Evolutionary conservation across 305 asterid species (phyloP), one percentile per base, ranked within the genome.

Genomic region (Fraxinus floribunda): DNA sequence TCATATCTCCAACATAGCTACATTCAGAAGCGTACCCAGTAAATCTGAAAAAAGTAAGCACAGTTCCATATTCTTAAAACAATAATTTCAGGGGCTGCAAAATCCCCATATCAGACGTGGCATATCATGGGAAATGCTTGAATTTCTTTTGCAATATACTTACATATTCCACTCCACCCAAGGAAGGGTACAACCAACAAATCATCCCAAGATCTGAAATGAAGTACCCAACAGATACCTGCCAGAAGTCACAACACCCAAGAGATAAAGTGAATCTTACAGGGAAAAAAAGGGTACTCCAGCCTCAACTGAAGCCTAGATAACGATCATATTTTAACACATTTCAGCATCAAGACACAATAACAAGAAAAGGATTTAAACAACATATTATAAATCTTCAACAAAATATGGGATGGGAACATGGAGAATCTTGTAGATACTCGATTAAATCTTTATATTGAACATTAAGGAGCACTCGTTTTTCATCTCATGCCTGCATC

Each of bases 81-180:
- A 78, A 57, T 30, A 16, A 44, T 24, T 24, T 77, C 44, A 29
- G 76, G 39, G 76, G 52, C 16, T 30, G 22, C 18, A 76, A 16
- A 34, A 78, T 3, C 29, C 55, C 72, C 18, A 20, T 20, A 44
- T 71, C 49, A 75, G 41, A 57, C 13, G 29, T 64, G 78, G 62
- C 68, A 83, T 26, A 52, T 32, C 41, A 70, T 70, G 76, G 76
- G 11, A 70, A 66, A 73, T 10, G 75, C 75, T 32, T 76, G 35
- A n/a, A 80, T 36, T 24, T 9, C 36, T 64, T 72, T 82, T 79
- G 78, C 79, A 79, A 79, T 79, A 83, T 55, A 90, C 99, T 92
- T 91, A 96, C 98, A 86, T 96, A 94, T 87, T 96, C 99, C 26
- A 88, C 77, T 86, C 99, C 99, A 80, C 99, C 99, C 89, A 94